Base-by-base conservation (phyloP, 1,139 yeast genomes). In the Maudiozyma humilis region DNA sequence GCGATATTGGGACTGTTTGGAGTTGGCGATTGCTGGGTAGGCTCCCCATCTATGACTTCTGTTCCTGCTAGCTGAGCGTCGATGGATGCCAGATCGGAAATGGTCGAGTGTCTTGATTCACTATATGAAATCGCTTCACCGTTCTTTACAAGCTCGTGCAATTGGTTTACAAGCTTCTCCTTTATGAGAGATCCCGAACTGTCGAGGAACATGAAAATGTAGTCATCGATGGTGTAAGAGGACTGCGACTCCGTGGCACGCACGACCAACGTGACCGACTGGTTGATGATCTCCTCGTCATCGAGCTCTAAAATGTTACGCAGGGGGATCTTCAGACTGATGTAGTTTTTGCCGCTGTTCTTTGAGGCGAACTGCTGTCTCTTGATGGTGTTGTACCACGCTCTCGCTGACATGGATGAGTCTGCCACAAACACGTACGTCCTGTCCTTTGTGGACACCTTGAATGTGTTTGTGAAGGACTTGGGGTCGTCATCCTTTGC, bases 321-420 rank as follows among this genome's bases (percentile, higher is more conserved):
- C 20, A 84, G 60, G 0, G 97, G 96, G 7, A 89, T 76, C 53
- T 83, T 83, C 14, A 89, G 69, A 32, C 84, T 75, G 8, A 87
- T 94, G 49, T 82, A 81, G 53, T 82, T 82, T 16, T 81, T 82
- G 34, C 73, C 69, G 3, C 56, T 40, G 59, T 85, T 84, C 41
- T 84, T 70, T 42, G 82, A 74, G 6, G 88, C 72, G 62, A 89
- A 89, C 2, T 86, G 78, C 46, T 82, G 80, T 55, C 84, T 85
- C 50, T 85, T 84, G 40, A 89, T 65, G 15, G 75, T 69, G 47
- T 80, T 80, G 40, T 78, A 82, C 97, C 97, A 89, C 35, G 79
- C 76, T 46, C 83, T 71, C 0, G 96, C 96, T 5, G 81, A 69
- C 49, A 72, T 77, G 17, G 76, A 66, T 35, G 82, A 79, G 55